A percentile compares a stretch with the other conserved stretches of the same genome.
Conservation (phyloP, 2,329 filamentous ascomycete genomes). For the Aspergillus sp. region DNA sequence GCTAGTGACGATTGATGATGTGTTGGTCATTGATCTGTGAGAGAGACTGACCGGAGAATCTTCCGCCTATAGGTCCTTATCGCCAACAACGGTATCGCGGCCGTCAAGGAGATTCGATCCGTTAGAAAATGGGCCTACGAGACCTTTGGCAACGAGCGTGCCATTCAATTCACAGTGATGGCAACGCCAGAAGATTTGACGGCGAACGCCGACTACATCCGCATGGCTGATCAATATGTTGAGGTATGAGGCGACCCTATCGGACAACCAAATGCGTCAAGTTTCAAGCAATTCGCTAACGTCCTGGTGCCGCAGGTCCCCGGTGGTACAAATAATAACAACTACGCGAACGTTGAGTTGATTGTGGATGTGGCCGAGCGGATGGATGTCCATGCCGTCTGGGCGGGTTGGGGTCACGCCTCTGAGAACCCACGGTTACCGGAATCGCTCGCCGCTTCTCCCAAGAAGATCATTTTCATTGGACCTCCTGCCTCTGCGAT, state of each 20-base stretch:
- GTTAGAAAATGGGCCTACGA: conserved; percentile 99
- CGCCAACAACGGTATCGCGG: conserved; percentile 99
- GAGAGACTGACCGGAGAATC: background rate
- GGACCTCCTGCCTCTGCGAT: conserved; percentile 96
- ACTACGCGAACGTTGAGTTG: conserved; percentile 98
- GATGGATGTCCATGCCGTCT: conserved; percentile 97
- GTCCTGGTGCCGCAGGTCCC: conserved; percentile 62
- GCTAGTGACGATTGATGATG: background rate
- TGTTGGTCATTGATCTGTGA: background rate
- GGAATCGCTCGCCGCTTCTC: conserved; percentile 91
- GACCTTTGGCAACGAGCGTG: conserved; percentile 95
- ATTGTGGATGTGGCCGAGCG: conserved; percentile 98
- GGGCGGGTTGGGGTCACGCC: conserved; percentile 98
- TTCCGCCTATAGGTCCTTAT: conserved; percentile 73
- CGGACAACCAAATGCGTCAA: background rate
- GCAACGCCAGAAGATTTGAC: conserved; percentile 96
- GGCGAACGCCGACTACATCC: conserved; percentile 98
- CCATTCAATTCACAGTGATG: conserved; percentile 99
- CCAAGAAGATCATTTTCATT: conserved; percentile 99
- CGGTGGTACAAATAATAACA: conserved; percentile 99
- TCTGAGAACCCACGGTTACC: conserved; percentile 98
- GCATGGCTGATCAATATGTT: conserved; percentile 99
- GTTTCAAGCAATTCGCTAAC: background rate
- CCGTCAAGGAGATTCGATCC: conserved; percentile 98
- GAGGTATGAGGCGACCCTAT: conserved; percentile 55